These are phyloP conservation scores for Lachnellula arida DNA, from an alignment of 2,329 filamentous ascomycete genomes.

Conservation along the genomic window DNA sequence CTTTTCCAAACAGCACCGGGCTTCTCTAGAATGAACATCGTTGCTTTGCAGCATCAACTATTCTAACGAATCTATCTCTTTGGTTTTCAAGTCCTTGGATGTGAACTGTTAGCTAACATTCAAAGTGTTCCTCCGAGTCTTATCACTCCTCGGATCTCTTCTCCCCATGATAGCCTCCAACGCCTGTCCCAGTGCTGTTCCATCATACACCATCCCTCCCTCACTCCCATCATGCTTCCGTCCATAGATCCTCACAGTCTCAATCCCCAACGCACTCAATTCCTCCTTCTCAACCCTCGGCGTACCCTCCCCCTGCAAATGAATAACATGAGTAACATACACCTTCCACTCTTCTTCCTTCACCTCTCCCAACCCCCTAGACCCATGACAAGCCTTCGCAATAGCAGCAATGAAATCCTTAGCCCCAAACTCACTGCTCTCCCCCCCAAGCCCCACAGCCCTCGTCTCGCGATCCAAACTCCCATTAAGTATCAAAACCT, in stretches of 20 bases:
- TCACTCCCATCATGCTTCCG: slow-evolving; percentile 48
- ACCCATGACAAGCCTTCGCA: slow-evolving; percentile 55
- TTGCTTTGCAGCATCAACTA: not conserved
- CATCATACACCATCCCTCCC: slow-evolving; percentile 65
- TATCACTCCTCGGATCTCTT: slow-evolving; percentile 46
- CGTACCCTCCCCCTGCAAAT: slow-evolving; percentile 66
- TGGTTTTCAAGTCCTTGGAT: not conserved
- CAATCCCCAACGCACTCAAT: slow-evolving; percentile 65
- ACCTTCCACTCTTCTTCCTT: slow-evolving; percentile 47
- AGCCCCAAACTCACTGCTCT: slow-evolving; percentile 58
- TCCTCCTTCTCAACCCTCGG: slow-evolving; percentile 65
- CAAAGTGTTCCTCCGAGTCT: slow-evolving; percentile 56
- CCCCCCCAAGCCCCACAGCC: slow-evolving; percentile 42
- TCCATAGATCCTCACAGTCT: slow-evolving; percentile 73
- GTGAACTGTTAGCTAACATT: slow-evolving; percentile 13
- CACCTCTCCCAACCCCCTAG: slow-evolving; percentile 19
- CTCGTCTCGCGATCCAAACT: slow-evolving; percentile 83
- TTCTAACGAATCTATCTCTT: not conserved
- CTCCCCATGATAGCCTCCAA: slow-evolving; percentile 72
- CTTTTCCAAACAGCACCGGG: not conserved
- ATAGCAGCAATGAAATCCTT: slow-evolving; percentile 80
- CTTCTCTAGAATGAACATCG: not conserved
- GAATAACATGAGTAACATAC: slow-evolving; percentile 81
- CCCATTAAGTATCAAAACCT: slow-evolving; percentile 72
- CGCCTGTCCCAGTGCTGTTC: slow-evolving; percentile 66